phyloP scores from a whole-genome alignment of 2,329 filamentous ascomycete species.

The Myriosclerotinia curreyana region DNA sequence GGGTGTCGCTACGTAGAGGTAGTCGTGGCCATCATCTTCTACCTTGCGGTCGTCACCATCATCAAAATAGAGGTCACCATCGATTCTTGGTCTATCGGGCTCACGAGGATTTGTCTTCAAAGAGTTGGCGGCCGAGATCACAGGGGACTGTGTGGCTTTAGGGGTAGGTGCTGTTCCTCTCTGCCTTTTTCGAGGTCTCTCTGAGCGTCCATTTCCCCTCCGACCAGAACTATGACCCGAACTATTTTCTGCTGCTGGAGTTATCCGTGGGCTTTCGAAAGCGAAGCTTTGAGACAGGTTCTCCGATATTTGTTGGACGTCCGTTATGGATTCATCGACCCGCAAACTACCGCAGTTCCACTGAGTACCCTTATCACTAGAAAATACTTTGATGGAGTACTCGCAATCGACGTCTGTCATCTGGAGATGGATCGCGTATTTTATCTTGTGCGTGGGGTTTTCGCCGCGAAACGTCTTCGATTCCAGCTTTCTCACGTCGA shows the following conservation, averaged over 20 bases:
- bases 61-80: too few species aligned
- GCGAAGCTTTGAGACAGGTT: slow-evolving; percentile 5
- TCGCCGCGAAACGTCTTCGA: background rate
- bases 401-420: background rate
- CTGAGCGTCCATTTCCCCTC: background rate
- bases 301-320: slow-evolving; percentile 1
- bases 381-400: slow-evolving; percentile 1
- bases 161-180: background rate
- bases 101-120: too few species aligned
- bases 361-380: background rate
- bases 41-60: too few species aligned
- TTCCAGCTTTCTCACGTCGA: background rate
- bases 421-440: background rate
- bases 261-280: background rate
- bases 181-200: background rate
- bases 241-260: background rate
- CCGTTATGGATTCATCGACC: background rate
- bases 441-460: background rate
- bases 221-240: background rate
- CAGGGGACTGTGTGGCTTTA: too few species aligned
- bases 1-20: too few species aligned
- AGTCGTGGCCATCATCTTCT: too few species aligned
- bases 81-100: too few species aligned
- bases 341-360: background rate
- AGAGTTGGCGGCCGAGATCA: background rate